Base-by-base conservation (phyloP, 371 early-diverging fungal species). In the Coemansia sp. region DNA sequence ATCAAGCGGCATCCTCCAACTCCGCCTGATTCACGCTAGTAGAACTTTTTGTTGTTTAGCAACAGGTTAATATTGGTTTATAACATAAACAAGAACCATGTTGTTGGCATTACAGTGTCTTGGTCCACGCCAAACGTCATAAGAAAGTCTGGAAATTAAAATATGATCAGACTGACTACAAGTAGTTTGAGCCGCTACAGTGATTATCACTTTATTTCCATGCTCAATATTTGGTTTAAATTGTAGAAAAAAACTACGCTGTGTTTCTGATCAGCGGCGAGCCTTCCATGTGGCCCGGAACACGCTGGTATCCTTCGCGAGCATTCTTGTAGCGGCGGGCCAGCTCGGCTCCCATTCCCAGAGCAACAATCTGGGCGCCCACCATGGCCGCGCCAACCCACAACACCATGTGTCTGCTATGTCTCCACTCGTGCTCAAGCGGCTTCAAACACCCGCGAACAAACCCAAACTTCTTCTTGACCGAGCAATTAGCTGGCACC, bases 391-490 rank as follows among this genome's bases (percentile, higher is more conserved):
- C 4, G 21, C 75, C 75, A 9, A 64, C 67, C 71, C 64, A 66
- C n/a, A 71, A 26, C 5, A 64, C 37, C 5, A 67, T 44, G 0
- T 21, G 23, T 5, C 72, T n/a, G 21, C 61, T 63, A 8, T 25
- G 21, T 16, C 51, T 28, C 75, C 75, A 75, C 64, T 67, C 64
- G 28, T 56, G 39, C 47, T 33, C 39, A 6, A 75, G 61, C 16
- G 67, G 58, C 20, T 30, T 42, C 0, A 75, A 23, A 20, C 75
- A 75, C 1, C 75, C 75, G 16, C 37, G 23, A 9, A 57, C 54
- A 12, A 60, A 75, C 2, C 75, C 75, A 59, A 63, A 75, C 33
- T 71, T 56, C 25, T 67, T 75, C 60, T 75, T 71, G 42, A 67
- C 52, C 11, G 72, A 52, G 58, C 75, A 75, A 53, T 67, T 39